Base-by-base conservation (phyloP, 2,329 filamentous ascomycete species). In the Stylonectria norvegica region DNA sequence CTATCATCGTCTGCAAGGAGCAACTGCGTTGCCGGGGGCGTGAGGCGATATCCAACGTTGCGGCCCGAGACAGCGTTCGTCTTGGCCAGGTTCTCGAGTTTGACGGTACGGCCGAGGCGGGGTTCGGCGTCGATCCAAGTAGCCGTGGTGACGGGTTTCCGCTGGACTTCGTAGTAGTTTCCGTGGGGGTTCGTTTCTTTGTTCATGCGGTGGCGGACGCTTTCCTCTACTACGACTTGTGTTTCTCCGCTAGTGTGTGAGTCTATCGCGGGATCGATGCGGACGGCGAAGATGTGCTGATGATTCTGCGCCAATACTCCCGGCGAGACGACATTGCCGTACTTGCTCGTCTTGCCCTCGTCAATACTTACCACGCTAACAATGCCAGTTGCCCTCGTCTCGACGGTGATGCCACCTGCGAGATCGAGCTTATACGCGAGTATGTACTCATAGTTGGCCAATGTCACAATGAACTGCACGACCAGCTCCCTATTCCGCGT, bases 401-500 rank as follows among this genome's bases (percentile, higher is more conserved):
- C 81, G 29, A 83, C 65, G 0, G 70, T 72, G 34, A 86, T 72
- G 5, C 72, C 75, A 3, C 77, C 84, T 2, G 78, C 73, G 34
- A 81, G 78, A 49, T 83, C 74, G 39, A 87, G 75, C 45, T 70
- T 70, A 41, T 67, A 76, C 34, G 67, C 64, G 31, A 76, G 70
- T 3, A 74, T 64, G 44, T 76, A 87, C 56, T 86, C 83, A 63
- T 86, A 86, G 63, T 86, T 86, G 22, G 76, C 77, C 1, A 85
- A 70, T 0, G 83, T 86, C 51, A 82, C 77, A 58, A 86, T 81
- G 55, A 76, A 83, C 53, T 86, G 83, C 3, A 87, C 63, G 0
- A 86, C 79, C 2, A 87, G 65, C 50, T 83, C 75, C 3, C 83
- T 70, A 41, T 72, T 68, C 5, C 83, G 71, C 0, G 75, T 75